Percentiles rank a stretch among this genome's conserved stretches.
These are phyloP conservation scores for Penicillium italicum DNA, from an alignment of 2,329 filamentous ascomycete species.

Conservation along the genomic window DNA sequence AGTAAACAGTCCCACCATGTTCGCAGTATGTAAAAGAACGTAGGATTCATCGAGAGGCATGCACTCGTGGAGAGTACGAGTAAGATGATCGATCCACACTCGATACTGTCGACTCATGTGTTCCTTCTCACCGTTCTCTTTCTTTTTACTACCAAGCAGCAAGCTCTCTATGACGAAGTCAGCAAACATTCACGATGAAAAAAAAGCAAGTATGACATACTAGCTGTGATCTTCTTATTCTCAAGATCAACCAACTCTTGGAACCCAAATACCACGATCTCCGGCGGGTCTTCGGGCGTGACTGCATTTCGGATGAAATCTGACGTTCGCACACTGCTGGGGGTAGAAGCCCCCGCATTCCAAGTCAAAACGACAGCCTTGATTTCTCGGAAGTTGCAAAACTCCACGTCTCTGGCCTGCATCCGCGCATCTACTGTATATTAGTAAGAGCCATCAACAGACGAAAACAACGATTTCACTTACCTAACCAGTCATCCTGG, in stretches of 20 bases:
- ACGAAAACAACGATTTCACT: constrained; percentile 20
- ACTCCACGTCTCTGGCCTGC: constrained; percentile 77
- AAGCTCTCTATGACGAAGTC: constrained; percentile 61
- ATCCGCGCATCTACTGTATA: constrained; percentile 65
- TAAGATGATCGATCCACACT: constrained; percentile 89
- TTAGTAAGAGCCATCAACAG: constrained; percentile 14
- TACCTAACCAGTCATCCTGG: constrained; percentile 86
- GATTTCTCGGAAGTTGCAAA: constrained; percentile 80
- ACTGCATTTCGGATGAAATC: constrained; percentile 79
- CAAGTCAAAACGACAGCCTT: constrained; percentile 82
- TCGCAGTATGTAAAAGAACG: constrained; percentile 79
- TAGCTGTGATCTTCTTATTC: constrained; percentile 96
- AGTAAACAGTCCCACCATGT: constrained; percentile 90
- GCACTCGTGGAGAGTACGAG: constrained; percentile 75
- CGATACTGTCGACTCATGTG: constrained; percentile 97
- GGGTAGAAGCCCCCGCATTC: constrained; percentile 97
- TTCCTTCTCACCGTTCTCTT: constrained; percentile 72
- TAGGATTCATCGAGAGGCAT: constrained; percentile 76
- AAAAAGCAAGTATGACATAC: constrained; percentile 42
- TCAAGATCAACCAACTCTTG: constrained; percentile 98
- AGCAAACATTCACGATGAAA: constrained; percentile 17
- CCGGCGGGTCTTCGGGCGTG: constrained; percentile 70
- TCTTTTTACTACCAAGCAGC: constrained; percentile 75
- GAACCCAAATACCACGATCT: constrained; percentile 93
- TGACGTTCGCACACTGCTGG: constrained; percentile 71